phyloP scores from a whole-genome alignment of 176 grass and related monocot species.

The Bonia amplexicaulis region DNA sequence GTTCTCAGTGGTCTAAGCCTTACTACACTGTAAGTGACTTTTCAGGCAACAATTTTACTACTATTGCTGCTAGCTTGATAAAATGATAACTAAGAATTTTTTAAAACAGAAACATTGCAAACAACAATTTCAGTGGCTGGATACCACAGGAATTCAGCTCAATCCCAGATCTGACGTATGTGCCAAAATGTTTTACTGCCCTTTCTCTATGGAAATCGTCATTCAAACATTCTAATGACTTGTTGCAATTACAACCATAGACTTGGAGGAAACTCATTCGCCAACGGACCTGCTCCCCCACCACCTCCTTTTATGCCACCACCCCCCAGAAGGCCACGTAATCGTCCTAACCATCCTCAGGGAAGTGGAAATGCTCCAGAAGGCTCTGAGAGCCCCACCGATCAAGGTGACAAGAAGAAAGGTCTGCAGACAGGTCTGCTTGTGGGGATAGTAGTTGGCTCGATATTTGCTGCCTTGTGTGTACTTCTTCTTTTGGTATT shows the following conservation, averaged over 20 bases:
- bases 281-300: slow-evolving; percentile 70
- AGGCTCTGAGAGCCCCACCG: slow-evolving; percentile 20
- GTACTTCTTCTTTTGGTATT: slow-evolving; percentile 51
- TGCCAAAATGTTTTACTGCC: background rate
- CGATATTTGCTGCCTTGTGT: slow-evolving; percentile 48
- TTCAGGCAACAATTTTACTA: slow-evolving; percentile 5
- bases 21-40: slow-evolving; percentile 72
- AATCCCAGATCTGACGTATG: slow-evolving; percentile 88
- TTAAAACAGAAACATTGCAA: slow-evolving; percentile 75
- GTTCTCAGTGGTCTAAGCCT: slow-evolving; percentile 64
- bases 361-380: slow-evolving; percentile 42
- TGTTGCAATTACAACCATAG: slow-evolving; percentile 49
- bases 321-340: slow-evolving; percentile 55
- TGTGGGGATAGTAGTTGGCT: slow-evolving; percentile 67
- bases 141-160: slow-evolving; percentile 78
- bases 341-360: slow-evolving; percentile 27
- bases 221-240: slow-evolving; percentile 22
- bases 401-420: slow-evolving; percentile 52
- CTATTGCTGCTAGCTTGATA: slow-evolving; percentile 4
- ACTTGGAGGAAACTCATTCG: slow-evolving; percentile 80
- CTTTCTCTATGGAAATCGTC: background rate
- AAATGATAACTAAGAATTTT: background rate
- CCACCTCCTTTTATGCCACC: slow-evolving; percentile 75
- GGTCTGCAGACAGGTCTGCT: slow-evolving; percentile 48
- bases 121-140: slow-evolving; percentile 97